These are phyloP conservation scores for Aspergillus mulundensis DNA, from an alignment of 495 filamentous ascomycete species.

Conservation along the genomic window DNA sequence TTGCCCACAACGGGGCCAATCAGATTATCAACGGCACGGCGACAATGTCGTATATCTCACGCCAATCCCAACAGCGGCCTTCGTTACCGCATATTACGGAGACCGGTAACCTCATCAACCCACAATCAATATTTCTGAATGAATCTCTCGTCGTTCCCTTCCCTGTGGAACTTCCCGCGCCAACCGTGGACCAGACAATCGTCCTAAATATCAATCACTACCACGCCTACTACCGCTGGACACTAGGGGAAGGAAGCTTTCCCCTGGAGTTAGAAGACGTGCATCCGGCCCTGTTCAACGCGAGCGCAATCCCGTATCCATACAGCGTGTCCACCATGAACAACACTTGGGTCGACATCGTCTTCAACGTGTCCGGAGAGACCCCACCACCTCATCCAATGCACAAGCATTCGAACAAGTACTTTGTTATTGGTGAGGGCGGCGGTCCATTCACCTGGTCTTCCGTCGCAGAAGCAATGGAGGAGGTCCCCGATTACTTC, in stretches of 20 bases:
- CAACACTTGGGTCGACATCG: constrained; percentile 55
- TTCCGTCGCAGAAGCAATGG: constrained; percentile 49
- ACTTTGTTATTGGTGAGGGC: constrained; percentile 50
- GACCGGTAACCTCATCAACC: constrained; percentile 30
- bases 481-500: constrained; percentile 43
- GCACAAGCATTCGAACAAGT: constrained; percentile 62
- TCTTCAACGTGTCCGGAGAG: constrained; percentile 37
- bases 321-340: constrained; percentile 49
- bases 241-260: constrained; percentile 36
- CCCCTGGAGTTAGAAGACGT: constrained; percentile 25
- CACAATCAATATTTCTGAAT: constrained; percentile 36
- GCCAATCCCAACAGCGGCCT: not conserved
- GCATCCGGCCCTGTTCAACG: constrained; percentile 47
- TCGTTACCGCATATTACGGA: constrained; percentile 40
- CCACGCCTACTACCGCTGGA: constrained; percentile 44
- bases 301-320: constrained; percentile 32
- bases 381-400: constrained; percentile 49
- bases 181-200: constrained; percentile 35
- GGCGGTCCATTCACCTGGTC: constrained; percentile 42
- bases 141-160: constrained; percentile 39
- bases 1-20: constrained; percentile 25
- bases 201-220: constrained; percentile 34
- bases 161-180: constrained; percentile 34
- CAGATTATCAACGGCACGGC: constrained; percentile 37
- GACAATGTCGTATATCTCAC: constrained; percentile 23